A percentile compares a stretch with the other conserved stretches of the same genome.
These are phyloP conservation scores for Leccinum barrowsii DNA, from an alignment of 768 basidiomycete genomes.

Conservation along the genomic window DNA sequence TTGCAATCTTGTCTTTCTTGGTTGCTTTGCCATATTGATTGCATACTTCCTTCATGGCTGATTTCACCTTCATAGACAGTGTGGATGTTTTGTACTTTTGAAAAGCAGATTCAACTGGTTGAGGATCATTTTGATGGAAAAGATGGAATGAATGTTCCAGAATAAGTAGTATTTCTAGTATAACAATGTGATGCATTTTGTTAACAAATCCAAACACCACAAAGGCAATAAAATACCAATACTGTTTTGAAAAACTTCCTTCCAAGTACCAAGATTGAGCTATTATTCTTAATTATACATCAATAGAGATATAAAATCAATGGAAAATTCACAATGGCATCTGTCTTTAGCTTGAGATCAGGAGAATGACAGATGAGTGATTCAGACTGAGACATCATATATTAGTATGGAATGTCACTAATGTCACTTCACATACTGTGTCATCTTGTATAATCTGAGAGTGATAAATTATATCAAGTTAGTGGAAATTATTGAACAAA, in stretches of 20 bases:
- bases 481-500: no score
- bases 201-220: no score
- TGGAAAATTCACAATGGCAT: neutral
- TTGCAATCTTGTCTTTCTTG: no score
- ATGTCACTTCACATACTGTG: no score
- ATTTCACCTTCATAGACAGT: neutral
- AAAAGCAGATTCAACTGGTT: neutral
- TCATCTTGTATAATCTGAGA: no score
- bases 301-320: neutral
- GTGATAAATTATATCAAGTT: no score
- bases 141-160: neutral
- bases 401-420: no score
- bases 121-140: neutral
- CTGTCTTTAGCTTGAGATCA: neutral
- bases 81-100: neutral
- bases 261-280: neutral
- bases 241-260: neutral
- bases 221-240: no score
- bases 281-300: no score
- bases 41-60: neutral
- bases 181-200: neutral
- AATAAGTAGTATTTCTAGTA: neutral
- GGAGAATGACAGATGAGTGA: no score
- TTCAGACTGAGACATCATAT: no score
- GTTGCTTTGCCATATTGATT: no score